These are phyloP conservation scores for Metschnikowia matae DNA, from an alignment of 805 yeast species.

Conservation along the genomic window DNA sequence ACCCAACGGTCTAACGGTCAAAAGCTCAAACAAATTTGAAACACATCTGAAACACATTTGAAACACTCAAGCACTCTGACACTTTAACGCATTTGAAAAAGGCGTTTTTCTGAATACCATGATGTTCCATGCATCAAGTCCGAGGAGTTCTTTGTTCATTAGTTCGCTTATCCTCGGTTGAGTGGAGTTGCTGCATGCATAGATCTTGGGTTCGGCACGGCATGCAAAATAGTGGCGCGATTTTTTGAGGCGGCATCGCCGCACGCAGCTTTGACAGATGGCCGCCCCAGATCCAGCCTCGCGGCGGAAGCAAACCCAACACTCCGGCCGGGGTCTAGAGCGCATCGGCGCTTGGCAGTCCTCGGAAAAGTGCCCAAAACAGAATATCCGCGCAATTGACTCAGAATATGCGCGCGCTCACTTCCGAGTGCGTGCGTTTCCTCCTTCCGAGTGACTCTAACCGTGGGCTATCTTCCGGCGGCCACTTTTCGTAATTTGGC, in stretches of 20 bases:
- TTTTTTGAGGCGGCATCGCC: background rate
- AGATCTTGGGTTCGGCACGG: background rate
- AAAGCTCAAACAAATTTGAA: no score
- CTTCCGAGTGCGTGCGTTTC: background rate
- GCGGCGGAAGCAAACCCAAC: background rate
- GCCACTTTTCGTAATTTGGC: no score
- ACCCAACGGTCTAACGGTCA: no score
- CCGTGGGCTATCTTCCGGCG: no score
- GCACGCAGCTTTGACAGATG: background rate
- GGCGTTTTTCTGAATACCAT: no score
- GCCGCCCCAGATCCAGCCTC: background rate
- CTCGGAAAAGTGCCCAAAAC: background rate
- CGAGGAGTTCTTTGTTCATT: no score
- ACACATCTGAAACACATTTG: no score
- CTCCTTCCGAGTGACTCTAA: background rate
- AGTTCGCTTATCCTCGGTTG: no score
- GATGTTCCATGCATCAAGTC: no score
- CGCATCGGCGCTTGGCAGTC: background rate
- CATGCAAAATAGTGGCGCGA: background rate
- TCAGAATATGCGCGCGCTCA: background rate
- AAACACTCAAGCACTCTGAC: no score
- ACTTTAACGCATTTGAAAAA: no score
- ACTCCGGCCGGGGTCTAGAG: background rate
- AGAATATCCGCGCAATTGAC: background rate
- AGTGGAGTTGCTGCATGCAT: background rate